Conservation (phyloP, 257 asterid genomes). For the Paulownia fortunei region DNA sequence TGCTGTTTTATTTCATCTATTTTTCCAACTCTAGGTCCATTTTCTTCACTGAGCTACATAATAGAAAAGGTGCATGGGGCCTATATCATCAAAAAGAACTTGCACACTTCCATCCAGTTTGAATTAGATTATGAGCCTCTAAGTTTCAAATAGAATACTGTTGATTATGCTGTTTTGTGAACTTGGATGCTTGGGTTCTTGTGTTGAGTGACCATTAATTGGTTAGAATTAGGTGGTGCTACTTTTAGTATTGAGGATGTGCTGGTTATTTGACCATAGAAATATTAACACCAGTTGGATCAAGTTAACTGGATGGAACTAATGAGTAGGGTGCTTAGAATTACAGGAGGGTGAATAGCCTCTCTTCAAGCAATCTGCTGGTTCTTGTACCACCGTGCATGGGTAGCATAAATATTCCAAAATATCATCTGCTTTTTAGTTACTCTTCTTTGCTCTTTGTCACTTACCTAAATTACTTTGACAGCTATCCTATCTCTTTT, state of each 20-base stretch:
- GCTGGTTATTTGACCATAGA: background rate
- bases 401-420: background rate
- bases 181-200: background rate
- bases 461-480: constrained; percentile 1
- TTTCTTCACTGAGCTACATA: background rate
- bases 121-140: background rate
- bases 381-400: background rate
- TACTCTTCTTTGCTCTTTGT: background rate
- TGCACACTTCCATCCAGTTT: no score
- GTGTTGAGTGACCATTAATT: background rate
- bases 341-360: no score
- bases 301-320: background rate
- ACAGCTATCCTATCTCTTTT: background rate
- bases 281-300: background rate
- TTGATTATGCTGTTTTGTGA: background rate
- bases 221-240: background rate
- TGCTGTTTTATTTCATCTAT: background rate
- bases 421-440: background rate
- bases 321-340: no score
- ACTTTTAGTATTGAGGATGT: background rate
- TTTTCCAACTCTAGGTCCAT: background rate
- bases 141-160: background rate
- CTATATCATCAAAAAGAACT: background rate
- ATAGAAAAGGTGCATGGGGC: background rate
- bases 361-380: background rate